Evolutionary conservation across 176 grass and related monocot genomes (phyloP).

Genomic region (Cenchrus americanus): DNA sequence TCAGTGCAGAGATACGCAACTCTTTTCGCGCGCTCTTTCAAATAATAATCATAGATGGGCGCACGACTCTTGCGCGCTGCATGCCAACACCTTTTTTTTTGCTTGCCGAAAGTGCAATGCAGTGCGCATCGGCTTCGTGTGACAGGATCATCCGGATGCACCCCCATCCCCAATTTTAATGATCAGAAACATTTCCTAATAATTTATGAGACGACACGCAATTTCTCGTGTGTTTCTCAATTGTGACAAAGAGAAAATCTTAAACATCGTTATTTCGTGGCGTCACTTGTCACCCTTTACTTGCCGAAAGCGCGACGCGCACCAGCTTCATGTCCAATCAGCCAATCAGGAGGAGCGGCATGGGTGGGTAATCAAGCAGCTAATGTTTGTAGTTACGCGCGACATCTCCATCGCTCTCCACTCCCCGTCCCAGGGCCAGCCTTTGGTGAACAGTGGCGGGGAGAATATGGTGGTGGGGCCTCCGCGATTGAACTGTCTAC

Average conservation of each 20-base stretch:
- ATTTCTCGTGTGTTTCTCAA: neutral
- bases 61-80: too few relatives aligned
- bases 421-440: too few relatives aligned
- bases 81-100: neutral
- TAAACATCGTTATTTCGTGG: neutral
- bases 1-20: neutral
- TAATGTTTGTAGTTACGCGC: slow-evolving; percentile 33
- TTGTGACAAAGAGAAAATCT: neutral
- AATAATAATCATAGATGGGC: neutral
- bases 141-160: slow-evolving; percentile 34
- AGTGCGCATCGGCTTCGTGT: slow-evolving; percentile 31
- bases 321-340: slow-evolving; percentile 10
- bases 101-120: neutral
- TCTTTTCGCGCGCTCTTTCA: neutral
- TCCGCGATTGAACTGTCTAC: slow-evolving; percentile 4
- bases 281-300: slow-evolving; percentile 24
- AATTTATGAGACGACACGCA: neutral
- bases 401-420: slow-evolving; percentile 30
- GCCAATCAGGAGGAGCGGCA: neutral
- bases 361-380: neutral
- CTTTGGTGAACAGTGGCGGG: slow-evolving; percentile 24
- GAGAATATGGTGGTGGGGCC: slow-evolving; percentile 35
- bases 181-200: neutral
- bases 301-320: slow-evolving; percentile 42
- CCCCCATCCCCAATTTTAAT: neutral